Percentiles rank a stretch among this genome's conserved stretches.
These are phyloP conservation scores for Aspergillus caelatus DNA, from an alignment of 2,329 filamentous ascomycete genomes.

Conservation along the genomic window DNA sequence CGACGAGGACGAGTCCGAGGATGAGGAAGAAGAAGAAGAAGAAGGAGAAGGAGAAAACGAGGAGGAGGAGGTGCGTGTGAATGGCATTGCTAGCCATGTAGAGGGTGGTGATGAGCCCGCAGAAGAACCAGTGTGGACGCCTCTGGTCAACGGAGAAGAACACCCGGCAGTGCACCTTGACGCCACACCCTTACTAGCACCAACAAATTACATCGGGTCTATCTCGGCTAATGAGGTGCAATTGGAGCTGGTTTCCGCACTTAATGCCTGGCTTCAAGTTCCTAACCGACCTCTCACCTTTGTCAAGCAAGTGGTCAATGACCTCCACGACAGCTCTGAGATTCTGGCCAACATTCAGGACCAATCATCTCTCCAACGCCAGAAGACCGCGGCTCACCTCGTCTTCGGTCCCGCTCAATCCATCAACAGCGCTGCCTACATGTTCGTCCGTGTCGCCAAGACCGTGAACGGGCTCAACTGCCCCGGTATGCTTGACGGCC, in stretches of 20 bases:
- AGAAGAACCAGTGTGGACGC: conserved; percentile 6
- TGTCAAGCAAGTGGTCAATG: conserved; percentile 29
- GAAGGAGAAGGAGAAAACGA: conserved; percentile 6
- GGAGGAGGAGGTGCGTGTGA: background rate
- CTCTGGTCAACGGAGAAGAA: conserved; percentile 10
- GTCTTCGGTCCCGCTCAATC: conserved; percentile 42
- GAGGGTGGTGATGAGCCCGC: background rate
- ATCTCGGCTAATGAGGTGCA: conserved; percentile 32
- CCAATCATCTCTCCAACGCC: conserved; percentile 35
- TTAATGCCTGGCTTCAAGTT: conserved; percentile 36
- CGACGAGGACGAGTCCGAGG: background rate
- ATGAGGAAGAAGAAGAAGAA: background rate
- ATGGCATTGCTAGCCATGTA: background rate
- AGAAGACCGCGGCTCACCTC: conserved; percentile 38
- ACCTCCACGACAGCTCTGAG: conserved; percentile 34
- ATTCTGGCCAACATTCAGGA: conserved; percentile 47
- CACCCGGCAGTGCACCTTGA: conserved; percentile 6
- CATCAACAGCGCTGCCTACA: conserved; percentile 41
- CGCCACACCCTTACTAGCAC: conserved; percentile 15
- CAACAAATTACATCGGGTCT: conserved; percentile 27
- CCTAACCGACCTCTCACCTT: conserved; percentile 16
- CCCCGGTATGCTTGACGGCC: conserved; percentile 22
- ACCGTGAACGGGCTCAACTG: conserved; percentile 20
- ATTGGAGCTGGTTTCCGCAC: conserved; percentile 24
- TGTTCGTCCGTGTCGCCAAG: conserved; percentile 28